phyloP scores from a whole-genome alignment of 495 filamentous ascomycete genomes.

The Chaetomidium leptoderma region DNA sequence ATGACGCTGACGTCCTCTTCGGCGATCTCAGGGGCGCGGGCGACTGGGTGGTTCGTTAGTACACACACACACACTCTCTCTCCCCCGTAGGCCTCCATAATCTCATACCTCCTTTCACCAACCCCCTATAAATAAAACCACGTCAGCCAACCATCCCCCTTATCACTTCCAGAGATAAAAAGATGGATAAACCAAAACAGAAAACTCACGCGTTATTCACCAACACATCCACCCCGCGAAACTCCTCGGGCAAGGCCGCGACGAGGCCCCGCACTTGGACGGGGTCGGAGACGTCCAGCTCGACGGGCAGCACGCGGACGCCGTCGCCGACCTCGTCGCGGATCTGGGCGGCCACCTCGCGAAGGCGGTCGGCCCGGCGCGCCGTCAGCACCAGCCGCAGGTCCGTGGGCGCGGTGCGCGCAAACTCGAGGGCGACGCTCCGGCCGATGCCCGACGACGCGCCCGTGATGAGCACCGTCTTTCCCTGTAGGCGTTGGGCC shows the following conservation, averaged over 20 bases:
- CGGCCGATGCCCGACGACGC: constrained; percentile 91
- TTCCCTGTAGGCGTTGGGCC: constrained; percentile 83
- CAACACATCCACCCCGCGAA: constrained; percentile 79
- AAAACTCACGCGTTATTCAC: constrained; percentile 91
- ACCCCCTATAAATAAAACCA: constrained; percentile 19
- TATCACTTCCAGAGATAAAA: too few relatives aligned
- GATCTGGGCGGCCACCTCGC: constrained; percentile 74
- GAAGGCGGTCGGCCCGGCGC: constrained; percentile 70
- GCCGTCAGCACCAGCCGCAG: constrained; percentile 87
- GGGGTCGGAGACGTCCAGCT: constrained; percentile 81
- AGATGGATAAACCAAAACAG: constrained; percentile 20
- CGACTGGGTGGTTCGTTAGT: constrained; percentile 42
- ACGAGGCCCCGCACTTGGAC: constrained; percentile 75
- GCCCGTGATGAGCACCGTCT: constrained; percentile 89
- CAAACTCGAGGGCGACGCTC: constrained; percentile 86
- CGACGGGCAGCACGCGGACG: constrained; percentile 74
- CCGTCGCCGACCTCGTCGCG: constrained; percentile 72
- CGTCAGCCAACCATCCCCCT: constrained; percentile 3
- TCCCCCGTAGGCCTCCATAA: too few relatives aligned
- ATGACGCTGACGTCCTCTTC: constrained; percentile 81
- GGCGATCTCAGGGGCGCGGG: constrained; percentile 76
- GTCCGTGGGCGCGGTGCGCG: constrained; percentile 69
- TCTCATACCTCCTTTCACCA: constrained; percentile 32
- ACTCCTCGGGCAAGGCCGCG: constrained; percentile 69
- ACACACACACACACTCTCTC: background rate